These are phyloP conservation scores for Ocimum tenuiflorum DNA, from an alignment of 257 asterid species.

Conservation along the genomic window DNA sequence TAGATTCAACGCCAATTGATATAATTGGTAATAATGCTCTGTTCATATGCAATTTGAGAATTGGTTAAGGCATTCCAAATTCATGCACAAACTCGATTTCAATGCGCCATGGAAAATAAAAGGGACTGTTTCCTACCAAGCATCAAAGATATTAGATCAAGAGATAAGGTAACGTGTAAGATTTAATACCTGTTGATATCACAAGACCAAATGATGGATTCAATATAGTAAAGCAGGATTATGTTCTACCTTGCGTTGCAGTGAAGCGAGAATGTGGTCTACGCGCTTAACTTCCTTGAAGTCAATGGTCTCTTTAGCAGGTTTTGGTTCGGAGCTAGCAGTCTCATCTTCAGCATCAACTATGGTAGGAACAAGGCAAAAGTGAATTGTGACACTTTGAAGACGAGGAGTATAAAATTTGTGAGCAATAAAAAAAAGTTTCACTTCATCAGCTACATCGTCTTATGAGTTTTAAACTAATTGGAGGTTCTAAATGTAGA, in stretches of 20 bases:
- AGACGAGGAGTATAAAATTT: no score
- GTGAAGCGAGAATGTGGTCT: conserved; percentile 78
- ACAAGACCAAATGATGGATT: background rate
- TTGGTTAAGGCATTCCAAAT: background rate
- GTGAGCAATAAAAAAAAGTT: background rate
- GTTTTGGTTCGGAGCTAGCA: conserved; percentile 48
- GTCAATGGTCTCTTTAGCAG: conserved; percentile 67
- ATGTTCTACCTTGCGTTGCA: conserved; percentile 72
- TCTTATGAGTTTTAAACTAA: background rate
- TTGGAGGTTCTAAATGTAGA: background rate
- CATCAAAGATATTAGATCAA: background rate
- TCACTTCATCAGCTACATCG: background rate
- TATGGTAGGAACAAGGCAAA: conserved; percentile 22
- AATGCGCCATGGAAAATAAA: background rate
- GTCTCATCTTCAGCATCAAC: conserved; percentile 65
- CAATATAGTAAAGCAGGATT: background rate
- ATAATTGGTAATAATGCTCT: background rate
- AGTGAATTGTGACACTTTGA: background rate
- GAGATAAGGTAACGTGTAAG: conserved; percentile 1
- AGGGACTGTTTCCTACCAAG: conserved; percentile 1
- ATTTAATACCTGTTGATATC: no score
- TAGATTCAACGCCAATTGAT: background rate
- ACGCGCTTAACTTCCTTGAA: conserved; percentile 81
- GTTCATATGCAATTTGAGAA: background rate
- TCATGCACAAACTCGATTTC: background rate